Evolutionary conservation across 192 early-diverging fungal genomes (phyloP), one percentile per base, ranked within the genome.

Genomic region (Coemansia sp.): DNA sequence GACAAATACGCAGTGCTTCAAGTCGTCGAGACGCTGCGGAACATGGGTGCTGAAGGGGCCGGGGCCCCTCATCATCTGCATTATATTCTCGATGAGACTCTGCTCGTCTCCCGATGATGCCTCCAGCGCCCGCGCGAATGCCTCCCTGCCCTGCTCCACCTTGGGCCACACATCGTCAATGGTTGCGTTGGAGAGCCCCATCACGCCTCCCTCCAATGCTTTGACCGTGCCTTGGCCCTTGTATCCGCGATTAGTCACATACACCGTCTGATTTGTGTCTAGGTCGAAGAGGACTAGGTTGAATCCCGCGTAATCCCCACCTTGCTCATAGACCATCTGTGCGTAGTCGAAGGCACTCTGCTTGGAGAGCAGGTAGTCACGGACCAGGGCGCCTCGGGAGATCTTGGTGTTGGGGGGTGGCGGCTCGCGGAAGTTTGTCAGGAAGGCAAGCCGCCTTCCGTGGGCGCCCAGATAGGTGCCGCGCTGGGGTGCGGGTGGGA

Each of bases 231-330:
- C 66, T 13, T 34, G 29, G 29, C 46, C 54, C 6, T 16, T 19
- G 13, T 51, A 34, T 1, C 73, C 67, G 41, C 76, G 66, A 34
- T 79, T 79, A 4, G 68, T 74, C 17, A 79, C 72, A 65, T 79
- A 79, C 8, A 70, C 62, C 0, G 63, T 57, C 19, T 56, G 45
- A 13, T n/a, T 19, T 4, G 19, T 48, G 0, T 10, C 29, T n/a
- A 82, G 31, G 45, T 83, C 80, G 24, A 83, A 74, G 13, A 77
- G 36, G 7, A 83, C 72, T 7, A 83, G 59, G 40, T 78, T 83
- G 50, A 83, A 83, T 29, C 80, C 80, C 48, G 71, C 72, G 50
- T 83, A 83, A n/a, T 35, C 16, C 11, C 68, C 57, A 2, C 80
- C 61, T 16, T 83, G 69, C 5, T 51, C 44, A 24, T 63, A 75